Evolutionary conservation across 805 yeast genomes (phyloP), one percentile per base, ranked within the genome.

Genomic region (Maudiozyma saulgeensis): DNA sequence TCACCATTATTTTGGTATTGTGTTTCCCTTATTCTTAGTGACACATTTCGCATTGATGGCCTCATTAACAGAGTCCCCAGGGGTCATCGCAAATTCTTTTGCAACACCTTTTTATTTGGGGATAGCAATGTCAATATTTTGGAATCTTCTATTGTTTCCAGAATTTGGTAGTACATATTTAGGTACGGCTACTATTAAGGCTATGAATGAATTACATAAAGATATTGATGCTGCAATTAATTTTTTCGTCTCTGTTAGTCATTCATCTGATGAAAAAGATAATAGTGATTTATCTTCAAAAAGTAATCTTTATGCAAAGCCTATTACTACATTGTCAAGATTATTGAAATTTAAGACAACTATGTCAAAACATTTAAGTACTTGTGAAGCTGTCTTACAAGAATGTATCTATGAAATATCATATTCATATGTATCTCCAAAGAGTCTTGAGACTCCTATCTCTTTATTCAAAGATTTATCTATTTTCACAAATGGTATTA

Each of bases 141-240:
- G 74, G 58, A 76, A 74, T 50, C 45, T 77, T 40, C 35, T 63
- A 1, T 51, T 77, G 12, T 76, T 74, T 53, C 81, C 81, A 1
- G 81, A 77, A 51, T 74, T 74, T 59, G 81, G 81, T 15, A 69
- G 77, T 23, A 68, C 76, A 0, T 74, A 70, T 53, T 55, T 77
- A 12, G 80, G 80, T 28, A 68, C 67, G 34, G 63, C 75, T 1
- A 66, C 74, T 6, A 60, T 72, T 0, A 67, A 67, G 37, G 62
- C 74, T 0, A 45, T 76, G 19, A 68, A 70, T 50, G 72, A 69
- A 46, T 52, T 75, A 2, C 74, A 74, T 18, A 49, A 49, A n/a
- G 66, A 74, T 15, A 51, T 75, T 13, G 71, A 70, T 44, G 57
- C 62, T 7, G 59, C 77, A 0, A 61, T 70, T 6, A 67, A 66